Base-by-base conservation (phyloP, 257 asterid species). In the Schizonepeta tenuifolia region DNA sequence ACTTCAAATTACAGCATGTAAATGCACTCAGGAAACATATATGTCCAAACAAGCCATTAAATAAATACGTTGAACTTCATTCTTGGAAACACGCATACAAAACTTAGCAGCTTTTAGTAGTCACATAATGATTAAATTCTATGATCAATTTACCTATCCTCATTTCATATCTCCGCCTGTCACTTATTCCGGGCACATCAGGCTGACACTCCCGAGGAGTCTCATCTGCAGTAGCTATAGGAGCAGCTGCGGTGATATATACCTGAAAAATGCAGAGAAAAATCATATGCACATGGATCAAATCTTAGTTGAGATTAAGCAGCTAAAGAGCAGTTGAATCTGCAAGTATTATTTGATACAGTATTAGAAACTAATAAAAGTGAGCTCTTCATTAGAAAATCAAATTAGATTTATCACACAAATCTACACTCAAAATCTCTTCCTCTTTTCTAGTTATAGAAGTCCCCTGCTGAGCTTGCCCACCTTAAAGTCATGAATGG, bases 151-250 rank as follows among this genome's bases (percentile, higher is more conserved):
- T 60, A 90, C 98, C 97, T 87, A 58, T 58, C 40, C 22, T 58
- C 64, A 58, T 58, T 58, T 58, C 64, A 58, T 13, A 58, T 58
- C 84, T 78, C 67, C 86, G 78, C 47, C 74, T 83, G 69, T 85
- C 88, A 77, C 80, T 77, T 73, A 78, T 83, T 75, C 84, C 91
- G 9, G 90, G 84, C 56, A 85, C 80, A 53, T 80, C 85, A 77
- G 86, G 88, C 79, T 59, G 87, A 81, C 83, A 83, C 77, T 76
- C 81, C 3, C 80, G 73, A 54, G 81, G 75, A 67, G 78, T 83
- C 49, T 24, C 78, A 75, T 35, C 33, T 41, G 44, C 64, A 61
- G 76, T 69, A 85, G 82, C 83, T 60, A 78, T 44, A 57, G 86
- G 84, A 80, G 83, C 87, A 77, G 82, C 78, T 65, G 75, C 56